Percentiles rank a stretch among this genome's conserved stretches.
phyloP scores from a whole-genome alignment of 2,329 filamentous ascomycete species.

The Trichoderma guizhouense region DNA sequence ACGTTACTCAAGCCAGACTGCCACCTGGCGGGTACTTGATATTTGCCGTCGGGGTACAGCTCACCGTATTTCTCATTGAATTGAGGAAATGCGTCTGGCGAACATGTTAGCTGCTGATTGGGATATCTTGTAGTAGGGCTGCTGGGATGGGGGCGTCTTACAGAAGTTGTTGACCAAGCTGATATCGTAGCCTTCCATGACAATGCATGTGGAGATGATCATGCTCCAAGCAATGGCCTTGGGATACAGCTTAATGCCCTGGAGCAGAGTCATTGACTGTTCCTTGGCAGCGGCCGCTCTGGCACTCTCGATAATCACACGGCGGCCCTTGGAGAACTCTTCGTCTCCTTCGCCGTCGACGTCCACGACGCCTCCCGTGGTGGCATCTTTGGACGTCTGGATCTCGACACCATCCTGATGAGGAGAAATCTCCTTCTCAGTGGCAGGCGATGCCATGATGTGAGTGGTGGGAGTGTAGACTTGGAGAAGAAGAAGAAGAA shows the following conservation, averaged over 20 bases:
- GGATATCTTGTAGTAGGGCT: background rate
- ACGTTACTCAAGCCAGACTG: constrained; percentile 59
- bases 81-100: constrained; percentile 49
- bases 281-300: constrained; percentile 55
- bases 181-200: constrained; percentile 88
- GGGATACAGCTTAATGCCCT: constrained; percentile 79
- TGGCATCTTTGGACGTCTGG: background rate
- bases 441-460: constrained; percentile 1
- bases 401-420: background rate
- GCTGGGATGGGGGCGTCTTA: constrained; percentile 24
- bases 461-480: background rate
- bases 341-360: constrained; percentile 15
- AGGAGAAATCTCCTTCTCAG: constrained; percentile 5
- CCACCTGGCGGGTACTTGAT: constrained; percentile 59
- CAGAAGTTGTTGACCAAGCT: constrained; percentile 80
- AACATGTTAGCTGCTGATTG: background rate
- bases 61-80: constrained; percentile 59
- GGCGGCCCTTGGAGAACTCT: constrained; percentile 26
- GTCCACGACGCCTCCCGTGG: background rate
- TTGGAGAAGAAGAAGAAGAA: background rate
- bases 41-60: constrained; percentile 42
- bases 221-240: constrained; percentile 83
- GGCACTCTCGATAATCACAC: constrained; percentile 34
- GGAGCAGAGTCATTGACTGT: constrained; percentile 66
- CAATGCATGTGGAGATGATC: constrained; percentile 84